Percentiles rank a stretch among this genome's conserved stretches.
Evolutionary conservation across 2,329 filamentous ascomycete species (phyloP).

Genomic region (Diaporthe sp.): DNA sequence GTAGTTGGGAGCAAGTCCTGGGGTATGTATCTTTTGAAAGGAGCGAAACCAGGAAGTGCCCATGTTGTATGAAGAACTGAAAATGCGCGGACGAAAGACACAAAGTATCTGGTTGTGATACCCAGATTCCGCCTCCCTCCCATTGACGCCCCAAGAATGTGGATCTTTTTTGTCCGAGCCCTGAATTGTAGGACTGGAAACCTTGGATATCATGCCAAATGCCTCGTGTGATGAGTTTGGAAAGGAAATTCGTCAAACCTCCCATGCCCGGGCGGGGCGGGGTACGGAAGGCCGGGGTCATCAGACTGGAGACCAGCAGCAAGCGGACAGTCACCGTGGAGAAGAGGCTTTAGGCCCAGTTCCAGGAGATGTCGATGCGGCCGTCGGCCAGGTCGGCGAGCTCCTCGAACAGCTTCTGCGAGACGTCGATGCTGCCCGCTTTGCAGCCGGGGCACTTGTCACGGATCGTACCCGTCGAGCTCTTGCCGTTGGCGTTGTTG

Average conservation of each 20-base stretch:
- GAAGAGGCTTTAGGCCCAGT: conserved; percentile 31
- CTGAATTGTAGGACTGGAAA: neutral
- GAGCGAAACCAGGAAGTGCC: conserved; percentile 35
- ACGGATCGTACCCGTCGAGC: conserved; percentile 41
- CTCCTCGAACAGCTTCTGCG: conserved; percentile 53
- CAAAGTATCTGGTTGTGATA: conserved; percentile 9
- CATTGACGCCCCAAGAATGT: conserved; percentile 13
- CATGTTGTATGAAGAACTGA: neutral
- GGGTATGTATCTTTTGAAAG: conserved; percentile 24
- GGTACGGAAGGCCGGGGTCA: conserved; percentile 14
- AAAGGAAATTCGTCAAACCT: conserved; percentile 41
- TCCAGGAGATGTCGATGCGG: conserved; percentile 59
- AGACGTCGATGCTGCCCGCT: conserved; percentile 37
- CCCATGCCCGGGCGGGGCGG: neutral
- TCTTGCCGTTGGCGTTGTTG: conserved; percentile 47
- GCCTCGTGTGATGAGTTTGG: conserved; percentile 19
- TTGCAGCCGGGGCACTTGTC: conserved; percentile 43
- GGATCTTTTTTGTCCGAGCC: neutral
- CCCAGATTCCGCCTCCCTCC: conserved; percentile 12
- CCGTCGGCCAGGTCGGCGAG: conserved; percentile 64
- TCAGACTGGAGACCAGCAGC: conserved; percentile 23
- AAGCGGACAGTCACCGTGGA: neutral
- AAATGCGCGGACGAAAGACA: neutral
- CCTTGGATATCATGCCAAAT: conserved; percentile 37
- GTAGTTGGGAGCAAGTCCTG: conserved; percentile 19